Base-by-base conservation (phyloP, 163 green algal species). In the Prototheca stagnorum region DNA sequence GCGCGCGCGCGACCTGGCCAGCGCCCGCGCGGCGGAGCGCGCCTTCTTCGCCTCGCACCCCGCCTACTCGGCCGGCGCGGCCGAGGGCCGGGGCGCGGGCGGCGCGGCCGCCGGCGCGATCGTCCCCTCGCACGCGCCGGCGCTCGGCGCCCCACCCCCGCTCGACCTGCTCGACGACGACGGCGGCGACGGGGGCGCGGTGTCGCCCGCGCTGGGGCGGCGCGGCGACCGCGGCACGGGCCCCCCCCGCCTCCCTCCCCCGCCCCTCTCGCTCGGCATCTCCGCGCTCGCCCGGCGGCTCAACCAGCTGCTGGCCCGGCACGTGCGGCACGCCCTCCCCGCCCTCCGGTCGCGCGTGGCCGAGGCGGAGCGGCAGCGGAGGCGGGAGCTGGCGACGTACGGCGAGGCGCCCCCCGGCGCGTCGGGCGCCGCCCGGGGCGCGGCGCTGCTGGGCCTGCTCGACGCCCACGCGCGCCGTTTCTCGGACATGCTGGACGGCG, bases 391-490 rank as follows among this genome's bases (percentile, higher is more conserved):
- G 21, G 23, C 37, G 22, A 47, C 62, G 25, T 70, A 77, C 34
- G 78, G 78, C 9, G 76, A 84, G 6, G 51, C 68, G 6, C 56
- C 69, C 26, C 65, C 67, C 16, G 67, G 73, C 3, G 33, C 62
- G 34, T 70, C 65, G 27, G 54, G 49, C 41, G 72, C 62, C 17
- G 56, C 70, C 4, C 65, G 77, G 24, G 77, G 80, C 31, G 82
- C 74, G 14, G 53, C 79, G 61, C 73, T 95, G 62, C 64, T 95
- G 61, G 70, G 78, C 39, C 62, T 94, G 55, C 72, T 95, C 54
- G 85, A 82, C 44, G 62, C 74, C 6, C 94, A 92, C 39, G 60
- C 74, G 15, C 72, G 80, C 47, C 61, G 75, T 17, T 87, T 88
- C 48, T 51, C 51, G 3, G 72, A 75, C 28, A 80, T 82, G 65